These are phyloP conservation scores for Penicillium waksmanii DNA, from an alignment of 495 filamentous ascomycete species.

Conservation along the genomic window DNA sequence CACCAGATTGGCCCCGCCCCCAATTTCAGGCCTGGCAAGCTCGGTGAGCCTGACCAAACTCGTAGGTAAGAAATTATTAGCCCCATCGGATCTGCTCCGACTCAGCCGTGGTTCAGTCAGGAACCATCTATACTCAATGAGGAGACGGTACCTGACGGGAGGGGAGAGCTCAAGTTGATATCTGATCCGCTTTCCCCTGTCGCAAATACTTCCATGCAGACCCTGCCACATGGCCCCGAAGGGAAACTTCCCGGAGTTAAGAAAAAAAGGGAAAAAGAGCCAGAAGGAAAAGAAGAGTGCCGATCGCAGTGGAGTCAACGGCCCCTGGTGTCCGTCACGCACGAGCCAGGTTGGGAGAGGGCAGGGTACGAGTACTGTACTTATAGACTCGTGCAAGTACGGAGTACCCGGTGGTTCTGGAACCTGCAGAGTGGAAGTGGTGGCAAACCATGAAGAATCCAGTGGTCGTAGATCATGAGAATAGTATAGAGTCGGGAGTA, in stretches of 20 bases:
- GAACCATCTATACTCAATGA: neutral
- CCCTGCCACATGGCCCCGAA: neutral
- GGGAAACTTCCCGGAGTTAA: neutral
- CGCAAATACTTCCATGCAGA: neutral
- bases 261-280: neutral
- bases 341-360: slow-evolving; percentile 13
- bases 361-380: no score
- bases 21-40: neutral
- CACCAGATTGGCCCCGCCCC: neutral
- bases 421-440: neutral
- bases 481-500: no score
- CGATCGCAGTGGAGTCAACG: slow-evolving; percentile 14
- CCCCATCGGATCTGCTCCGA: slow-evolving; percentile 2
- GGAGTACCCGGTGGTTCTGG: neutral
- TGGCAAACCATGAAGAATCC: no score
- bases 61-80: neutral
- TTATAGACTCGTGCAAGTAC: no score
- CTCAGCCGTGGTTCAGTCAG: neutral
- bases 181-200: neutral
- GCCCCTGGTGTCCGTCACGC: slow-evolving; percentile 18
- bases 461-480: no score
- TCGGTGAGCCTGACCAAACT: neutral
- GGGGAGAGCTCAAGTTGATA: neutral
- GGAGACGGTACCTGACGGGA: neutral
- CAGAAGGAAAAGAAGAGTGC: neutral